phyloP scores from a whole-genome alignment of 306 rosid genomes.

The Cucumis melo region DNA sequence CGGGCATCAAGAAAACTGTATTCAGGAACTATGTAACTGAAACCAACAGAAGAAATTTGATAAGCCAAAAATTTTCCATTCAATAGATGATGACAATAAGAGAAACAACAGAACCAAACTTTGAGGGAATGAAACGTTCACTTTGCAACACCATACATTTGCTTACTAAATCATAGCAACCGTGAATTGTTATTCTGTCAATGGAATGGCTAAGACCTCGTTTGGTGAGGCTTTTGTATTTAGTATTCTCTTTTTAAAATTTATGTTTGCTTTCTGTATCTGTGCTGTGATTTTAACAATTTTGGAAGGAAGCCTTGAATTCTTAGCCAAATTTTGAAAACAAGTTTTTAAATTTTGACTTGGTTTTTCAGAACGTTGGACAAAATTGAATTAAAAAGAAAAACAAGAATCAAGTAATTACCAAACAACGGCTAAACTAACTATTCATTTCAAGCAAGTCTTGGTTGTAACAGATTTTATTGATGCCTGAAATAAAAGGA shows the following conservation, averaged over 20 bases:
- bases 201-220: background rate
- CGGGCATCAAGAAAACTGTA: slow-evolving; percentile 92
- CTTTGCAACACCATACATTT: background rate
- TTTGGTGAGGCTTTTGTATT: too few species aligned
- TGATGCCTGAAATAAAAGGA: too few species aligned
- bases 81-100: background rate
- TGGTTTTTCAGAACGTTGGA: too few species aligned
- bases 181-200: background rate
- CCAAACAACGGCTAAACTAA: background rate
- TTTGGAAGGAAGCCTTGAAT: too few species aligned
- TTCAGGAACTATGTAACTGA: slow-evolving; percentile 81
- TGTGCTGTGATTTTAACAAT: too few species aligned
- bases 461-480: too few species aligned
- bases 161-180: background rate
- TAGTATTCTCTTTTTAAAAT: too few species aligned
- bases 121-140: background rate
- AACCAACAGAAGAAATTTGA: slow-evolving; percentile 10
- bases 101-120: background rate
- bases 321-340: too few species aligned
- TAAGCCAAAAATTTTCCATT: background rate
- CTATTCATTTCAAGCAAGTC: background rate
- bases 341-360: too few species aligned
- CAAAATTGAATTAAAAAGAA: too few species aligned
- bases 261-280: too few species aligned
- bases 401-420: too few species aligned